Evolutionary conservation across 2,329 filamentous ascomycete genomes (phyloP).

Genomic region (Blastomyces percursus): DNA sequence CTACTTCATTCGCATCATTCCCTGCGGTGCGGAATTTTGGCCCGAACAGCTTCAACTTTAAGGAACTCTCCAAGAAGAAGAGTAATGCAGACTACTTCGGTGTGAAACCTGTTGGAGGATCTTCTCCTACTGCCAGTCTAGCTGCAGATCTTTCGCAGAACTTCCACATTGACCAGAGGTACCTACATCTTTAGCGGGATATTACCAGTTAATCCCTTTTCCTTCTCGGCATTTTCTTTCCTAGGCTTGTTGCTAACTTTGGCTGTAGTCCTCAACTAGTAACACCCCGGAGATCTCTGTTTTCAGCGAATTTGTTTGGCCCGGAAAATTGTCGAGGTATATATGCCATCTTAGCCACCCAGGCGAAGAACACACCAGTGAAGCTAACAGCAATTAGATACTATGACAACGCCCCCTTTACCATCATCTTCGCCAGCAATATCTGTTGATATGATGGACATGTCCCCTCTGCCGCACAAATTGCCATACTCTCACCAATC

Average conservation of each 20-base stretch:
- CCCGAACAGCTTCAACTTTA: slow-evolving; percentile 62
- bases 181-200: slow-evolving; percentile 26
- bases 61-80: slow-evolving; percentile 60
- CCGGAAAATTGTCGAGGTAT: slow-evolving; percentile 51
- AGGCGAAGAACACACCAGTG: not conserved
- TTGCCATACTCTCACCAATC: slow-evolving; percentile 49
- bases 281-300: slow-evolving; percentile 74
- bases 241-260: slow-evolving; percentile 11
- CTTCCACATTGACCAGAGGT: slow-evolving; percentile 94
- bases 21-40: slow-evolving; percentile 46
- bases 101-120: slow-evolving; percentile 64
- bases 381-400: slow-evolving; percentile 45
- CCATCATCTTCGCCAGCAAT: slow-evolving; percentile 71
- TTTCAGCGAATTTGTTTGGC: slow-evolving; percentile 60
- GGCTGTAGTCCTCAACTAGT: slow-evolving; percentile 62
- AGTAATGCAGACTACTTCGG: slow-evolving; percentile 68
- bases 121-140: slow-evolving; percentile 81
- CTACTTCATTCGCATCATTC: slow-evolving; percentile 44
- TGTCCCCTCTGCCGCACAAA: slow-evolving; percentile 89
- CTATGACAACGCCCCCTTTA: slow-evolving; percentile 72
- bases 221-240: slow-evolving; percentile 20
- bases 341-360: slow-evolving; percentile 8
- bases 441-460: slow-evolving; percentile 71
- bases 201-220: not conserved
- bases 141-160: slow-evolving; percentile 94